Percentiles rank a stretch among this genome's conserved stretches.
Conservation (phyloP, 441 rosid species). For the Iberis amara region DNA sequence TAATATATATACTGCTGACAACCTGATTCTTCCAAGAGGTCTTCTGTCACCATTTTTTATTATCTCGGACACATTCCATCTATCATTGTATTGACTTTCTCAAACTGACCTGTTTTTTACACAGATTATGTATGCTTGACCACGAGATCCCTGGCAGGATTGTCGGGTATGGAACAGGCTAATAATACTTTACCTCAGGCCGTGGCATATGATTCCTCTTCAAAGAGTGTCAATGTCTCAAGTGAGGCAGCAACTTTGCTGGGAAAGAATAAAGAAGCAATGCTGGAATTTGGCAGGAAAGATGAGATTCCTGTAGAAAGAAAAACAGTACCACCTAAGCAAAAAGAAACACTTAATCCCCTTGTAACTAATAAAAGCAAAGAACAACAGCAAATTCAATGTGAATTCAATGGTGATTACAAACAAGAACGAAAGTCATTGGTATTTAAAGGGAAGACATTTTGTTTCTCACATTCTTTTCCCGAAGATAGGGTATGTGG, state of each 20-base stretch:
- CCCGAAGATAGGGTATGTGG: slow-evolving; percentile 79
- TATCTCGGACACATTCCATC: slow-evolving; percentile 19
- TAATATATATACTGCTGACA: slow-evolving; percentile 60
- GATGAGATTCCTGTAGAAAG: slow-evolving; percentile 34
- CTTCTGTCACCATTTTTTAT: slow-evolving; percentile 27
- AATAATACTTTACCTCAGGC: slow-evolving; percentile 32
- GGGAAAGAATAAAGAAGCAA: slow-evolving; percentile 38
- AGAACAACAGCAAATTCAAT: slow-evolving; percentile 35
- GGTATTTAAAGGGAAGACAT: slow-evolving; percentile 71
- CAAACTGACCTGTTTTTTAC: slow-evolving; percentile 25
- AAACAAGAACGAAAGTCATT: slow-evolving; percentile 37
- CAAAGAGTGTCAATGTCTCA: slow-evolving; percentile 34
- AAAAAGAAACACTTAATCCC: slow-evolving; percentile 33
- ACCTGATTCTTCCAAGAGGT: slow-evolving; percentile 88
- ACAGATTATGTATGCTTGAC: slow-evolving; percentile 46
- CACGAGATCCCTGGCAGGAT: slow-evolving; percentile 43
- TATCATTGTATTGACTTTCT: slow-evolving; percentile 17
- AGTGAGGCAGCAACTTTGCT: slow-evolving; percentile 31
- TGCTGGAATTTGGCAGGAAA: slow-evolving; percentile 33
- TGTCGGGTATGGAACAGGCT: slow-evolving; percentile 36
- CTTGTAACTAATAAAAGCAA: slow-evolving; percentile 33
- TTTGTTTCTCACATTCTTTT: slow-evolving; percentile 70
- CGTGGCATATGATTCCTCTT: slow-evolving; percentile 33
- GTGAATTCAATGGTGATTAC: slow-evolving; percentile 35
- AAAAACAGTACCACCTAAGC: slow-evolving; percentile 33